Evolutionary conservation across 768 basidiomycete genomes (phyloP), one percentile per base, ranked within the genome.

Genomic region (Leccinum uliginosum): DNA sequence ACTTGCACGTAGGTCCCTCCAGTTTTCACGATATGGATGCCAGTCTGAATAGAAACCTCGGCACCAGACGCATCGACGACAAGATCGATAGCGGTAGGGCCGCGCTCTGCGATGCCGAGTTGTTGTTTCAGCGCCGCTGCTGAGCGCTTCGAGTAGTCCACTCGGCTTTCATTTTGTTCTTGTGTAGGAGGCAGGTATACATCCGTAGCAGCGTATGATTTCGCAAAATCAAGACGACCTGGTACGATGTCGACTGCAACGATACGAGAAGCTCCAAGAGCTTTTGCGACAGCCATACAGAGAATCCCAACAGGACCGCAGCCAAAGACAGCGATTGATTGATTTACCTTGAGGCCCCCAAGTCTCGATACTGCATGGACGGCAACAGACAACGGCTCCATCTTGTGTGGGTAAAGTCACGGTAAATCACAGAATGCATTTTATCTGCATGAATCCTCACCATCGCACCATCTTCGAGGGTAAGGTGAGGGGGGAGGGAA

Each of bases 271-370:
- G 93, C 96, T 34, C 93, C 94, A 48, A 96, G 78, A 3, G 95
- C 94, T 70, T 89, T 94, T 7, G 96, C 95, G n/a, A 93, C 92
- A 7, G 92, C 94, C 89, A 95, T 92, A 67, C 89, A 91, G 21
- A 97, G 82, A 27, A 96, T 75, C n/a, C 88, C 87, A 54, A 89
- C 84, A 2, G 94, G 95, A 2, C 94, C 92, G 59, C 86, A 94
- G 29, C 95, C 95, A 65, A 94, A 94, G 53, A 98, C 78, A 15
- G 82, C 84, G 59, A 96, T 84, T 35, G 84, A 84, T 67, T 93
- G 85, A 64, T 83, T 84, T 35, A 89, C 78, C 49, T 80, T 81
- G 70, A 97, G 76, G 26, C 78, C 75, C 19, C 87, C 94, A 29
- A 94, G 77, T 61, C 81, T 90, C 52, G 83, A 79, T 29, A 97